Evolutionary conservation across 1,139 yeast genomes (phyloP).

Genomic region (Taphrina wiesneri): DNA sequence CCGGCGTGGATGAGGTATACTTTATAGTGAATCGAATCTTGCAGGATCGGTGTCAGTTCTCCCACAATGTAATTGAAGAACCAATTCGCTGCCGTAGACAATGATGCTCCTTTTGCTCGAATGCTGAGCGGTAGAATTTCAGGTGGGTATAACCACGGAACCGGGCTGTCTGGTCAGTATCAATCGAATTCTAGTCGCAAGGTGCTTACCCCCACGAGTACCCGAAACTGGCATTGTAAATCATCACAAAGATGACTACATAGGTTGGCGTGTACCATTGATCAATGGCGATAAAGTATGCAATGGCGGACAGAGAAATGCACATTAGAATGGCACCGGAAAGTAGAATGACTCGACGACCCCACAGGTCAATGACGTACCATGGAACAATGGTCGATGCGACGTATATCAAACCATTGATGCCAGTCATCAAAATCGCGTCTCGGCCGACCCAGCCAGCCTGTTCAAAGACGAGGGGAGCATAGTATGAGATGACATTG

Average conservation of each 20-base stretch:
- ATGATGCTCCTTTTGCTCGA: slow-evolving; percentile 89
- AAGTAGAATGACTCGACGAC: slow-evolving; percentile 76
- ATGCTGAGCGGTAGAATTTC: slow-evolving; percentile 85
- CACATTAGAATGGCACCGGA: slow-evolving; percentile 83
- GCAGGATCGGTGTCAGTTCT: slow-evolving; percentile 81
- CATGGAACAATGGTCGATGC: slow-evolving; percentile 83
- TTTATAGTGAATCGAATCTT: slow-evolving; percentile 74
- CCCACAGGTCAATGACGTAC: slow-evolving; percentile 89
- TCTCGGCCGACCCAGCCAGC: slow-evolving; percentile 92
- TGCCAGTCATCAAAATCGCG: slow-evolving; percentile 91
- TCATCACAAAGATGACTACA: slow-evolving; percentile 73
- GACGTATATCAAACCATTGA: slow-evolving; percentile 74
- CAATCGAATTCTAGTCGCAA: slow-evolving; percentile 52
- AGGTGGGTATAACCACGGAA: slow-evolving; percentile 88
- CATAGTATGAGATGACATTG: slow-evolving; percentile 87
- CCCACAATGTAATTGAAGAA: slow-evolving; percentile 91
- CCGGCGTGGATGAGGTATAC: slow-evolving; percentile 78
- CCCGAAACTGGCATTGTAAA: slow-evolving; percentile 60
- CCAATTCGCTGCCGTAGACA: slow-evolving; percentile 93
- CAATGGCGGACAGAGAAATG: slow-evolving; percentile 61
- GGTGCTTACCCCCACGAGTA: slow-evolving; percentile 25
- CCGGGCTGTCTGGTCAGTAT: slow-evolving; percentile 51
- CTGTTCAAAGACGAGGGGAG: slow-evolving; percentile 88
- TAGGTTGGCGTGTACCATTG: slow-evolving; percentile 63
- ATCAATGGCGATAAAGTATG: slow-evolving; percentile 64